Evolutionary conservation across 257 asterid species (phyloP), one percentile per base, ranked within the genome.

Genomic region (Anisodus acutangulus): DNA sequence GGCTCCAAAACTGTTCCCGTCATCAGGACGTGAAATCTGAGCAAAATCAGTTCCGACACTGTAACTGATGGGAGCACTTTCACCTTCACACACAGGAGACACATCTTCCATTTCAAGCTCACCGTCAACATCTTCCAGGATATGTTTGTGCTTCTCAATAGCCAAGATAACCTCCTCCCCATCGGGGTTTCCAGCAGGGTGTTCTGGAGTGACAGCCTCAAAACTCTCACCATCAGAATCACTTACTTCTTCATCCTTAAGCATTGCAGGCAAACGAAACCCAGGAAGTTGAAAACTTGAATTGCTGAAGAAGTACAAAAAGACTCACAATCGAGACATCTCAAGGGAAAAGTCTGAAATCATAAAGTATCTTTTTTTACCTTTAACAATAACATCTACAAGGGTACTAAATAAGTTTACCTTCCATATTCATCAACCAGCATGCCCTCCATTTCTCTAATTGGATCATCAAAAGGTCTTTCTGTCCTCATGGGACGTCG

Each of bases 51-150:
- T 85, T 83, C 85, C 90, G 49, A 87, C 37, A 68, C 80, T 55
- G 74, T 87, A 84, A 85, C 90, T 84, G 16, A 87, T 84, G 80
- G 92, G 87, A 86, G 91, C 79, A 83, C 81, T 88, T 84, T 88
- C 92, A 39, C 85, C 90, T 64, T 89, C 94, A 82, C 90, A 88
- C 81, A 88, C 84, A 43, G 98, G 98, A 84, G 97, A 92, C 86
- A 95, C 95, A 88, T 95, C 98, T 88, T 95, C 98, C 98, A 95
- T 95, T 90, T 95, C 98, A 84, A 95, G 97, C 85, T 95, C 98
- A 54, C 98, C 98, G 51, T 95, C 98, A 22, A 93, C 98, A 86
- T 93, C 98, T 89, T 95, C 97, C 91, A 95, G 85, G 83, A 95
- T 92, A 90, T 86, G 97, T 81, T 93, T 87, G 85, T 90, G 96